Evolutionary conservation across 352 stramenopile species (phyloP).

Genomic region (Paralagenidium karlingii): DNA sequence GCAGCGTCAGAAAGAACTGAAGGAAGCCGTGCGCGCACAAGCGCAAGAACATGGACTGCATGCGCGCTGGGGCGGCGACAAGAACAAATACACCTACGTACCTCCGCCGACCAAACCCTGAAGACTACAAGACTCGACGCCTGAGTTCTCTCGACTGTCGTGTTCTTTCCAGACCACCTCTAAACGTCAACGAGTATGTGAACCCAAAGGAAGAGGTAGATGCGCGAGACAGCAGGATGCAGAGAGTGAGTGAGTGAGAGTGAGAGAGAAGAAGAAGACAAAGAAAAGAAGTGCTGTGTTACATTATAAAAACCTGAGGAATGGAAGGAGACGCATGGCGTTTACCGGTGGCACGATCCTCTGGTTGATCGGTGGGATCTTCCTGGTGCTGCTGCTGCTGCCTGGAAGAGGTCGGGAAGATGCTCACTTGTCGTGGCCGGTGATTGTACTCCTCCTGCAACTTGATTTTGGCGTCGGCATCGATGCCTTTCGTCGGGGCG

Average conservation of each 20-base stretch:
- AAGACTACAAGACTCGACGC: not conserved
- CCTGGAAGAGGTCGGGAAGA: constrained; percentile 16
- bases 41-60: constrained; percentile 58
- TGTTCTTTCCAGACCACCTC: constrained; percentile 5
- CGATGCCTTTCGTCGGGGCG: constrained; percentile 28
- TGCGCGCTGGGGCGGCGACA: constrained; percentile 34
- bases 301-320: constrained; percentile 63
- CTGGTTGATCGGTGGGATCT: constrained; percentile 2
- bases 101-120: constrained; percentile 15
- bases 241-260: too few relatives aligned
- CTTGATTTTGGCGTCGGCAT: constrained; percentile 22
- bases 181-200: constrained; percentile 3
- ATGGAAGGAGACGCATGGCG: constrained; percentile 21
- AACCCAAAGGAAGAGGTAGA: not conserved
- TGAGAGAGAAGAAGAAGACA: constrained; percentile 2
- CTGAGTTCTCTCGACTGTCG: too few relatives aligned
- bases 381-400: constrained; percentile 1
- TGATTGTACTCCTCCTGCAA: constrained; percentile 66
- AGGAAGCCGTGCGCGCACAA: constrained; percentile 50
- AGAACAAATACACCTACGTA: constrained; percentile 53
- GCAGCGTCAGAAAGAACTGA: constrained; percentile 62
- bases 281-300: constrained; percentile 7
- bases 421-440: constrained; percentile 38
- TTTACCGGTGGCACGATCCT: constrained; percentile 19
- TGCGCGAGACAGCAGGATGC: too few relatives aligned